Base-by-base conservation (phyloP, 495 filamentous ascomycete species). In the Aspergillus olivimuriae region DNA sequence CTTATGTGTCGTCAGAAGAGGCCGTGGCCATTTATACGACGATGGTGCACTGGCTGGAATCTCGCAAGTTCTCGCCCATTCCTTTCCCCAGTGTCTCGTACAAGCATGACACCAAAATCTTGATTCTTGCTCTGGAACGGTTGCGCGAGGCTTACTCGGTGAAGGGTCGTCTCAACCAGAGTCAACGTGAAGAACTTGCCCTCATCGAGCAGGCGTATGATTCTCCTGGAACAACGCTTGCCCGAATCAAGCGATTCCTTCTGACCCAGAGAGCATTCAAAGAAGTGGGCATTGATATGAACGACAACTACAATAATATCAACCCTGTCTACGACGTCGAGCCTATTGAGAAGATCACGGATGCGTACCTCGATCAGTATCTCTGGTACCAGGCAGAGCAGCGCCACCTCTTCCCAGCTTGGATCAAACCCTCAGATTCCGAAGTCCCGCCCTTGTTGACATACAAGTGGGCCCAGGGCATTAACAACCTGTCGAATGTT, bases 241-340 rank as follows among this genome's bases (percentile, higher is more conserved):
- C 94, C 20, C 75, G 94, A 48, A 99, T 99, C 67, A 99, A 99
- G 73, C 86, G 94, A 39, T 97, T 96, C 72, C 73, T 99, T 18
- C 78, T 99, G 38, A 99, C 94, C 1, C 90, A 96, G 60, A 79
- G 94, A 57, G 94, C 94, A 1, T 99, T 99, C 72, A 99, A 99
- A 69, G 94, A 99, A 63, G 94, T 99, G 28, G 91, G 92, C 34
- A 97, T 99, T 44, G 94, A 99, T 56, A 99, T 99, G 94, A 99
- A 99, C 61, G 94, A 99, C 68, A 99, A 99, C 55, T 99, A 99
- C 62, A 95, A 84, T 69, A 87, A 86, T 23, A 99, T 97, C 72
- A 99, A 97, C 55, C 94, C 94, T 3, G 94, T 99, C 20, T 99
- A 97, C 55, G 94, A 99, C 57, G 90, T 99, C 53, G 94, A 99